These are phyloP conservation scores for Phylloporus rhodoxanthus DNA, from an alignment of 768 basidiomycete species.

Conservation along the genomic window DNA sequence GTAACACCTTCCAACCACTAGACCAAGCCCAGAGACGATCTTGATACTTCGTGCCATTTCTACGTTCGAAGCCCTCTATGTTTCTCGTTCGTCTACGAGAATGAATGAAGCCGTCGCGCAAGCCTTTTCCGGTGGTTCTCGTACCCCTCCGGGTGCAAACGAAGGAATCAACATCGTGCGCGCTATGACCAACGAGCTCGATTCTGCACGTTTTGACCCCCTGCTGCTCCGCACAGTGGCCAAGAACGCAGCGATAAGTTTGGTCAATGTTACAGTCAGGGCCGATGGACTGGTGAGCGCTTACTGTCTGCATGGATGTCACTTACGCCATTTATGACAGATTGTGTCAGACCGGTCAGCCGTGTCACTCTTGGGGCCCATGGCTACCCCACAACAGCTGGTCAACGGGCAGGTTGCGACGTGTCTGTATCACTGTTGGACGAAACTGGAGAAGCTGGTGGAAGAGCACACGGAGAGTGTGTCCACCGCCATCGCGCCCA, in stretches of 20 bases:
- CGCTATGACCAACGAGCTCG: slow-evolving; percentile 78
- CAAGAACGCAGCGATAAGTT: slow-evolving; percentile 56
- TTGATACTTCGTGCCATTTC: slow-evolving; percentile 79
- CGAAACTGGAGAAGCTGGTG: slow-evolving; percentile 19
- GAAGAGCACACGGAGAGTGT: slow-evolving; percentile 36
- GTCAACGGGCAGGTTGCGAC: slow-evolving; percentile 74
- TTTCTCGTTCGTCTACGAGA: slow-evolving; percentile 75
- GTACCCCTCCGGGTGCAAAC: slow-evolving; percentile 61
- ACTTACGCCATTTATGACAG: slow-evolving; percentile 33
- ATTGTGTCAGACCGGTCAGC: slow-evolving; percentile 67
- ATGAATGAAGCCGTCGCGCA: slow-evolving; percentile 78
- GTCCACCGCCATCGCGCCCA: slow-evolving; percentile 47
- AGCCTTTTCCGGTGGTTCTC: slow-evolving; percentile 66
- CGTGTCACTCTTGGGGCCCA: slow-evolving; percentile 65
- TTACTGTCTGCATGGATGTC: background rate
- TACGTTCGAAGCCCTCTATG: slow-evolving; percentile 82
- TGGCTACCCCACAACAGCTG: slow-evolving; percentile 72
- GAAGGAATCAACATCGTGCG: slow-evolving; percentile 79
- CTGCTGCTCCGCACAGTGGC: slow-evolving; percentile 76
- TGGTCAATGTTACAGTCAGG: slow-evolving; percentile 64
- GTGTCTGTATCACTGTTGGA: slow-evolving; percentile 42
- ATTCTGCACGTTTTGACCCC: slow-evolving; percentile 55
- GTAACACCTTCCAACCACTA: background rate
- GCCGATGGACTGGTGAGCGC: slow-evolving; percentile 62
- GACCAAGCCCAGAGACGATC: slow-evolving; percentile 80